Percentiles rank a stretch among this genome's conserved stretches.
These are phyloP conservation scores for Fusarium napiforme DNA, from an alignment of 2,329 filamentous ascomycete genomes.

Conservation along the genomic window DNA sequence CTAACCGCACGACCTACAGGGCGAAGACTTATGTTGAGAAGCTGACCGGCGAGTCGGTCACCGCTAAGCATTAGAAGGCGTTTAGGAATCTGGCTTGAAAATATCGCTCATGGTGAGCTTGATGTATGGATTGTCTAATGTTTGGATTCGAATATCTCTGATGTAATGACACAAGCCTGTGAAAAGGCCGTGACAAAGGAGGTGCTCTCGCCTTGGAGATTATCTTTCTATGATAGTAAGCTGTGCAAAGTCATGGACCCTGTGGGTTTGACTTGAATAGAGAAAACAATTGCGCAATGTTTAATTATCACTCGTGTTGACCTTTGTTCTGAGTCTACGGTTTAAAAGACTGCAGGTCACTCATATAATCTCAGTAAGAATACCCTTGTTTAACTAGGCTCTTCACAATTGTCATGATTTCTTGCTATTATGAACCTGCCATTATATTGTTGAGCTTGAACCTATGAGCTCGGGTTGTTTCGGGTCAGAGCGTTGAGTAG, in stretches of 20 bases:
- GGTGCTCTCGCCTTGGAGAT: slow-evolving; percentile 23
- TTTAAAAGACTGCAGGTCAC: background rate
- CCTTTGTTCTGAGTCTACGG: background rate
- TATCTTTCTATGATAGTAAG: slow-evolving; percentile 19
- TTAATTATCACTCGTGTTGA: background rate
- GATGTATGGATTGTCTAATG: slow-evolving; percentile 35
- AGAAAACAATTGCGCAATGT: slow-evolving; percentile 21
- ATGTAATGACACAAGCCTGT: slow-evolving; percentile 10
- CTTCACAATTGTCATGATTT: background rate
- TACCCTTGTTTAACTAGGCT: background rate
- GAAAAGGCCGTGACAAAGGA: slow-evolving; percentile 9
- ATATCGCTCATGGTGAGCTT: slow-evolving; percentile 32
- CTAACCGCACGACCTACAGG: slow-evolving; percentile 54
- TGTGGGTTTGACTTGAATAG: slow-evolving; percentile 33
- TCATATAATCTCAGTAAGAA: background rate
- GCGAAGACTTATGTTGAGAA: slow-evolving; percentile 75
- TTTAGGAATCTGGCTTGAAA: slow-evolving; percentile 40
- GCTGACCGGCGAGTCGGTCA: slow-evolving; percentile 71
- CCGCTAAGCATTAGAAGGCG: slow-evolving; percentile 72
- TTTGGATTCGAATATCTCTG: slow-evolving; percentile 32
- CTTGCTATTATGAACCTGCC: background rate
- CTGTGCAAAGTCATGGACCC: slow-evolving; percentile 26
- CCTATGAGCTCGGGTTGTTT: background rate
- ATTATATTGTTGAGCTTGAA: background rate
- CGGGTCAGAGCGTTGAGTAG: background rate